These are phyloP conservation scores for Colletotrichum limetticola DNA, from an alignment of 2,329 filamentous ascomycete species.

Conservation along the genomic window DNA sequence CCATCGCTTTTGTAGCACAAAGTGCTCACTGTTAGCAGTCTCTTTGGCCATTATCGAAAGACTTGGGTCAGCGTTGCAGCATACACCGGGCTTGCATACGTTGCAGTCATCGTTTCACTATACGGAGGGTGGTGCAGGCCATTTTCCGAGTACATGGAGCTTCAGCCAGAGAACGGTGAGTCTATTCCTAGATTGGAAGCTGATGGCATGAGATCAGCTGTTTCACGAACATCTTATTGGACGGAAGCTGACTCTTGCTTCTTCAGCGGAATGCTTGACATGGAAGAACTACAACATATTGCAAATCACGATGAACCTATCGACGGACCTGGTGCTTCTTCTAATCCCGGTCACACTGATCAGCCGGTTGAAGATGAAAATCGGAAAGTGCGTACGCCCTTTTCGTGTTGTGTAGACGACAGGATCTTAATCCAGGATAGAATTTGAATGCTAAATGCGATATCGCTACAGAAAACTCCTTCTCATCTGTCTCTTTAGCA, in stretches of 20 bases:
- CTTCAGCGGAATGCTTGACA: slow-evolving; percentile 23
- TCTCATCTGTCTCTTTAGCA: slow-evolving; percentile 25
- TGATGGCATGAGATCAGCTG: background rate
- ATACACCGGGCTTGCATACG: slow-evolving; percentile 16
- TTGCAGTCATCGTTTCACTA: slow-evolving; percentile 21
- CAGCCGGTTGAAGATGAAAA: slow-evolving; percentile 21
- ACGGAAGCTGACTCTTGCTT: background rate
- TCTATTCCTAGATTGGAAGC: background rate
- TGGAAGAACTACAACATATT: slow-evolving; percentile 29
- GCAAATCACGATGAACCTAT: slow-evolving; percentile 31
- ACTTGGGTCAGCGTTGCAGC: slow-evolving; percentile 6
- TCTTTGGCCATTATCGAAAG: slow-evolving; percentile 20
- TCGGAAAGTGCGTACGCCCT: slow-evolving; percentile 10
- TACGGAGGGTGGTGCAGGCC: slow-evolving; percentile 33
- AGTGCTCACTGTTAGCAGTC: slow-evolving; percentile 5
- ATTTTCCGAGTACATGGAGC: slow-evolving; percentile 26
- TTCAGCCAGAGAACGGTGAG: slow-evolving; percentile 17
- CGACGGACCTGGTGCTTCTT: slow-evolving; percentile 26
- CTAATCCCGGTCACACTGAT: slow-evolving; percentile 21
- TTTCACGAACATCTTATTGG: too few relatives aligned
- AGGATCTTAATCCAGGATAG: background rate
- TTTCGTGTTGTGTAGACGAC: background rate
- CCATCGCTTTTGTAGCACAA: background rate
- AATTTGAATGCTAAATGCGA: background rate
- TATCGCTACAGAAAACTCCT: slow-evolving; percentile 8